phyloP scores from a whole-genome alignment of 1,139 yeast species.

The Saccharomyces uvarum region DNA sequence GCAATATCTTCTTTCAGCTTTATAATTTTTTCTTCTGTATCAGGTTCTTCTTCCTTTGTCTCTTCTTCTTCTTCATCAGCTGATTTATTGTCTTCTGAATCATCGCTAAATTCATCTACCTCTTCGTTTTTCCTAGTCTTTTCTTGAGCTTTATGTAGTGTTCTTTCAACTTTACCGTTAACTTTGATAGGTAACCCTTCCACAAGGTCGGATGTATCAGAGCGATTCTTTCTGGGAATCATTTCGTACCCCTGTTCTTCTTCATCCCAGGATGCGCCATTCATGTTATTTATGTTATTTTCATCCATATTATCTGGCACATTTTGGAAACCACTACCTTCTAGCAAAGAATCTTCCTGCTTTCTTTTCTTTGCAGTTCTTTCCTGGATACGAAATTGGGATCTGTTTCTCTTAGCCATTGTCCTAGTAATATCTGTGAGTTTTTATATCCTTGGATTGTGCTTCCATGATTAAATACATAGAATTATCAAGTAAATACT shows the following conservation, averaged over 20 bases:
- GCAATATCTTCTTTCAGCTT: conserved; percentile 80
- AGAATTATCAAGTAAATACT: background rate
- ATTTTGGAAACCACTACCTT: conserved; percentile 39
- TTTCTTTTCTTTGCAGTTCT: conserved; percentile 40
- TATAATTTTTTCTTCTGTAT: conserved; percentile 52
- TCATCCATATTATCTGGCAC: conserved; percentile 20
- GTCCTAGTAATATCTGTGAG: background rate
- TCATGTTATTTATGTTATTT: conserved; percentile 16
- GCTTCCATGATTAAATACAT: background rate
- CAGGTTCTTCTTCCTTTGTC: conserved; percentile 41
- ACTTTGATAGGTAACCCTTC: conserved; percentile 81
- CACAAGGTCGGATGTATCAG: conserved; percentile 38
- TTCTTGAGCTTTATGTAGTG: conserved; percentile 31
- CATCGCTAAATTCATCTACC: conserved; percentile 20
- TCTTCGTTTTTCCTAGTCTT: conserved; percentile 25
- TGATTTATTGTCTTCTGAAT: conserved; percentile 21
- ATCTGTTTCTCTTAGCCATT: conserved; percentile 28
- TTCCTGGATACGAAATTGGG: conserved; percentile 22
- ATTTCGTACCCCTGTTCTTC: conserved; percentile 65
- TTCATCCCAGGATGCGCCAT: conserved; percentile 39
- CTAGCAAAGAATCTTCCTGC: conserved; percentile 44
- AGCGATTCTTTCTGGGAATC: conserved; percentile 43
- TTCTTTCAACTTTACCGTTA: conserved; percentile 64
- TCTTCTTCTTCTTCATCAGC: conserved; percentile 28
- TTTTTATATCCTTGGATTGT: background rate